Percentiles rank a stretch among this genome's conserved stretches.
phyloP scores from a whole-genome alignment of 23 red algal species.

The Chondrus crispus region DNA sequence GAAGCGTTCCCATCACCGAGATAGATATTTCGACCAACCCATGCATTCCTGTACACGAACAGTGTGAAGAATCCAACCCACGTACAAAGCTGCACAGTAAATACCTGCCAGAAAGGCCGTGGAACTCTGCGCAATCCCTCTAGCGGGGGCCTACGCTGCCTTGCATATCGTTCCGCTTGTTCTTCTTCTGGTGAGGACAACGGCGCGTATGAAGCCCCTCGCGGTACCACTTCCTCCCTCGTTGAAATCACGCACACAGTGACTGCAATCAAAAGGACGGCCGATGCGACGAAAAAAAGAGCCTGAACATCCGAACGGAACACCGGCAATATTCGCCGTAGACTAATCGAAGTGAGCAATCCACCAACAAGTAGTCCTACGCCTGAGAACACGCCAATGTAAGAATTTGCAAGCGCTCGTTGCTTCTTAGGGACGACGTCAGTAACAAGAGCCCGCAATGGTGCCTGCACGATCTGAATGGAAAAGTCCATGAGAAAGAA shows the following conservation, averaged over 20 bases:
- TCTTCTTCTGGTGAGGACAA: conserved; percentile 24
- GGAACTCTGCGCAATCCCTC: conserved; percentile 22
- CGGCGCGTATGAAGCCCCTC: background rate
- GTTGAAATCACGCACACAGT: conserved; percentile 33
- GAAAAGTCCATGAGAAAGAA: conserved; percentile 96
- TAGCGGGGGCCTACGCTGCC: background rate
- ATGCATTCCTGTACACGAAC: conserved; percentile 82
- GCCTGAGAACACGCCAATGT: conserved; percentile 61
- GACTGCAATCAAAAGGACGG: conserved; percentile 38
- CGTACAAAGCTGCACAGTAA: conserved; percentile 80
- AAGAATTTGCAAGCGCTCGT: conserved; percentile 79
- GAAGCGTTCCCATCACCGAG: conserved; percentile 54
- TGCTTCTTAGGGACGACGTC: conserved; percentile 62
- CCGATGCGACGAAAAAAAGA: conserved; percentile 43
- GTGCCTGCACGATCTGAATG: conserved; percentile 87
- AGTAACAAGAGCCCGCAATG: conserved; percentile 78
- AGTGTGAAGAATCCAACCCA: conserved; percentile 95
- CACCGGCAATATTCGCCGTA: background rate
- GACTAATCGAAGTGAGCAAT: background rate
- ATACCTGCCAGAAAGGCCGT: conserved; percentile 87
- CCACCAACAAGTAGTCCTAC: conserved; percentile 71
- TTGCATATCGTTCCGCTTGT: background rate
- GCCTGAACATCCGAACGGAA: conserved; percentile 65
- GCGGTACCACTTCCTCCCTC: background rate
- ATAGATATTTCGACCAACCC: conserved; percentile 87